These are phyloP conservation scores for Micromonas pusilla DNA, from an alignment of 139 green algal species.

Conservation along the genomic window DNA sequence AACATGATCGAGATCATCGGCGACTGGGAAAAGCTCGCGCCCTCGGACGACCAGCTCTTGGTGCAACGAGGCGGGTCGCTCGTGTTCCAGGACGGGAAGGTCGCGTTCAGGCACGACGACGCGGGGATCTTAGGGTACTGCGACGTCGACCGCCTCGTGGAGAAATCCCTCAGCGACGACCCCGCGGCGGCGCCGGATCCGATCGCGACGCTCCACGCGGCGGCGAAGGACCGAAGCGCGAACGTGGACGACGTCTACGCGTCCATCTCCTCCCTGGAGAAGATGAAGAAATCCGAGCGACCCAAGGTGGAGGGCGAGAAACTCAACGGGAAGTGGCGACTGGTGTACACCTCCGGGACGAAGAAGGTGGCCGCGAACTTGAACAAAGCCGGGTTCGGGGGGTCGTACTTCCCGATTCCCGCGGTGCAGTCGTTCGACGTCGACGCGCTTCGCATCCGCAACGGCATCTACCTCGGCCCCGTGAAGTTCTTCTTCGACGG, in stretches of 20 bases:
- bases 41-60: slow-evolving; percentile 30
- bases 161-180: slow-evolving; percentile 9
- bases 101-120: slow-evolving; percentile 33
- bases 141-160: background rate
- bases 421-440: slow-evolving; percentile 43
- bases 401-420: slow-evolving; percentile 40
- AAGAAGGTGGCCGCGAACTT: slow-evolving; percentile 20
- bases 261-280: slow-evolving; percentile 19
- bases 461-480: slow-evolving; percentile 39
- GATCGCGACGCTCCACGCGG: background rate
- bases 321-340: slow-evolving; percentile 11
- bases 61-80: slow-evolving; percentile 38
- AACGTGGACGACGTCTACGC: slow-evolving; percentile 22
- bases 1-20: slow-evolving; percentile 44
- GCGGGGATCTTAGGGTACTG: slow-evolving; percentile 39
- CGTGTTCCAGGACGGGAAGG: slow-evolving; percentile 25
- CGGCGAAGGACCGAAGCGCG: background rate
- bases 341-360: slow-evolving; percentile 16
- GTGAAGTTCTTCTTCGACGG: slow-evolving; percentile 39
- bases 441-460: slow-evolving; percentile 30
- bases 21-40: slow-evolving; percentile 31
- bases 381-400: slow-evolving; percentile 25
- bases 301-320: slow-evolving; percentile 12
- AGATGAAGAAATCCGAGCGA: slow-evolving; percentile 2
- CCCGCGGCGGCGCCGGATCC: slow-evolving; percentile 1